Evolutionary conservation across 1,284 basidiomycete species (phyloP).

Genomic region (Coniferiporia sulphurascens): DNA sequence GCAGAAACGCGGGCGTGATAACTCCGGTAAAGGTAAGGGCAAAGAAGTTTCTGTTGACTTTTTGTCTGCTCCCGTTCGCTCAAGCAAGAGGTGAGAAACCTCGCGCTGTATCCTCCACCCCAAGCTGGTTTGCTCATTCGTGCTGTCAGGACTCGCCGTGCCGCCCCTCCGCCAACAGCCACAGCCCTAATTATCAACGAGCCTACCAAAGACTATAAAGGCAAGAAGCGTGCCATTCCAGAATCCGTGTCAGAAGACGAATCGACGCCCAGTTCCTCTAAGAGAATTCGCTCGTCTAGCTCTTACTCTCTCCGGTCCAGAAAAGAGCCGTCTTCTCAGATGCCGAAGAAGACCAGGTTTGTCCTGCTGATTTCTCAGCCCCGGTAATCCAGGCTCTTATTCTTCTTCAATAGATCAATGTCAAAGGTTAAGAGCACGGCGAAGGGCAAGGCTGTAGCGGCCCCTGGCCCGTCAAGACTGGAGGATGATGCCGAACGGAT

Average conservation of each 20-base stretch:
- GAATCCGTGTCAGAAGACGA: constrained; percentile 64
- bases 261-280: constrained; percentile 42
- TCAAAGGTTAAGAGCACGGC: constrained; percentile 58
- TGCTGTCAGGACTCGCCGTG: constrained; percentile 49
- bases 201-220: constrained; percentile 64
- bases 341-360: constrained; percentile 72
- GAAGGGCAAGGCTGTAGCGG: constrained; percentile 55
- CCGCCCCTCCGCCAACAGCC: constrained; percentile 38
- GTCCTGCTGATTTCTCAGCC: constrained; percentile 22
- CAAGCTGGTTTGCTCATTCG: constrained; percentile 20
- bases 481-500: constrained; percentile 75
- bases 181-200: constrained; percentile 68
- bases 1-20: constrained; percentile 50
- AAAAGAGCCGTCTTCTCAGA: constrained; percentile 40
- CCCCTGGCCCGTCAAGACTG: constrained; percentile 49
- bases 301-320: constrained; percentile 65
- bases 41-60: constrained; percentile 53
- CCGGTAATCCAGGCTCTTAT: constrained; percentile 13
- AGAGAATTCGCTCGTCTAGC: constrained; percentile 48
- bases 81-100: constrained; percentile 20
- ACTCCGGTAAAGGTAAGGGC: constrained; percentile 55
- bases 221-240: constrained; percentile 79
- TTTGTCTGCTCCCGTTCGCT: constrained; percentile 19
- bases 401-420: constrained; percentile 27
- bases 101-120: constrained; percentile 12